These are phyloP conservation scores for Daldinia grandis DNA, from an alignment of 495 filamentous ascomycete species.

Conservation along the genomic window DNA sequence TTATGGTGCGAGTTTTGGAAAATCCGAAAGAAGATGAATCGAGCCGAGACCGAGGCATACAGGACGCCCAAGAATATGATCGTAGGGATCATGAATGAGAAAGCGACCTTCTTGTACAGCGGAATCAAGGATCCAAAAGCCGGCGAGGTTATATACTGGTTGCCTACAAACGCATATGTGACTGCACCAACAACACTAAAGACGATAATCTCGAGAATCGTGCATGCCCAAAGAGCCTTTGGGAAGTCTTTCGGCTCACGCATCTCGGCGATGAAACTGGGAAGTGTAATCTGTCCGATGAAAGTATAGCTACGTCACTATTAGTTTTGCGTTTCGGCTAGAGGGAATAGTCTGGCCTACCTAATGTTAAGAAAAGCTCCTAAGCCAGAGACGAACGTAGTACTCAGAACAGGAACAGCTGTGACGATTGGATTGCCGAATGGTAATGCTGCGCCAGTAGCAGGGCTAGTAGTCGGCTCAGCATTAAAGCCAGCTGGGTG, in stretches of 20 bases:
- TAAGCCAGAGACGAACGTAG: conserved; percentile 79
- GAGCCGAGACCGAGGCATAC: conserved; percentile 85
- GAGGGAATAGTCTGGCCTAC: conserved; percentile 5
- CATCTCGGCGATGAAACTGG: conserved; percentile 94
- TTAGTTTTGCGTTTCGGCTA: neutral
- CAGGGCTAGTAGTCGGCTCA: conserved; percentile 48
- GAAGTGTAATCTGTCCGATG: conserved; percentile 90
- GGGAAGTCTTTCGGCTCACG: conserved; percentile 84
- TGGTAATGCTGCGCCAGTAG: conserved; percentile 44
- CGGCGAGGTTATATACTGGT: conserved; percentile 80
- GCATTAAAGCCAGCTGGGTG: conserved; percentile 71
- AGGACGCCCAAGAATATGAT: conserved; percentile 88
- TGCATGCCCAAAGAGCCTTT: conserved; percentile 87
- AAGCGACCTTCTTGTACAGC: conserved; percentile 80
- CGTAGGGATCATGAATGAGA: conserved; percentile 93
- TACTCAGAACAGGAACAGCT: conserved; percentile 70
- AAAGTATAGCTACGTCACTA: conserved; percentile 73
- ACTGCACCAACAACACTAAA: conserved; percentile 80
- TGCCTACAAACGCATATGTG: conserved; percentile 83
- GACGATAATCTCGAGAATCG: conserved; percentile 82
- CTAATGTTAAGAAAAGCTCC: conserved; percentile 86
- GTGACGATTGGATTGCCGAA: conserved; percentile 69
- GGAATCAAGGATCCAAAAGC: conserved; percentile 83
- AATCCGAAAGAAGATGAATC: conserved; percentile 87
- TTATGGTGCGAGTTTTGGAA: conserved; percentile 81